These are phyloP conservation scores for Aaosphaeria arxii DNA, from an alignment of 2,329 filamentous ascomycete species.

Conservation along the genomic window DNA sequence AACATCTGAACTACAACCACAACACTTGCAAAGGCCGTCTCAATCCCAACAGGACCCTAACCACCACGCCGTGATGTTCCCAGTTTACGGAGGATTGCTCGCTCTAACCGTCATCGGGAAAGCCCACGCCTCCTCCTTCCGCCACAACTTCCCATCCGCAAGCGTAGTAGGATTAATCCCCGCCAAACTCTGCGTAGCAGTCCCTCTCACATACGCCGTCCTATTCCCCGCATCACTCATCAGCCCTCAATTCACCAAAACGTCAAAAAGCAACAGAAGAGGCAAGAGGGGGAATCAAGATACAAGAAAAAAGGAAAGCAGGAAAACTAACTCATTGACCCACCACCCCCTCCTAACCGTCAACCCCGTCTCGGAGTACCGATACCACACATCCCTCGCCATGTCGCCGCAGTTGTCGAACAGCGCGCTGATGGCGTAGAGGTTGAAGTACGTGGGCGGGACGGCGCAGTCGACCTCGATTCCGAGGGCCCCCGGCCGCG, in stretches of 20 bases:
- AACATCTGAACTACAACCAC: too few species aligned
- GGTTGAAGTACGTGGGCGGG: constrained; percentile 12
- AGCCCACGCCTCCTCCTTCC: constrained; percentile 10
- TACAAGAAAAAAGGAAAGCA: neutral
- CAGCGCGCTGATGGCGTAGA: constrained; percentile 12
- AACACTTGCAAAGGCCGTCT: too few species aligned
- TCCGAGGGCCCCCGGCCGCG: constrained; percentile 3
- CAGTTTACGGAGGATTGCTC: neutral
- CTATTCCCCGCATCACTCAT: constrained; percentile 1
- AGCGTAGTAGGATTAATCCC: constrained; percentile 8
- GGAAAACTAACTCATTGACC: constrained; percentile 7
- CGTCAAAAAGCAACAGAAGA: neutral
- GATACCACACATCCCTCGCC: constrained; percentile 5
- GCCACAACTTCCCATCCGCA: constrained; percentile 10
- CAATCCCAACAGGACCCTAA: too few species aligned
- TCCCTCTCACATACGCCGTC: constrained; percentile 5
- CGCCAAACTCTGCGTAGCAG: constrained; percentile 5
- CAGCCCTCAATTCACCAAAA: neutral
- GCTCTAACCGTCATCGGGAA: constrained; percentile 1
- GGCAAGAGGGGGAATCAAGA: neutral
- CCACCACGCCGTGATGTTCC: too few species aligned
- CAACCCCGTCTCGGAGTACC: constrained; percentile 4
- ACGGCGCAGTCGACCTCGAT: constrained; percentile 5
- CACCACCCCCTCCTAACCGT: constrained; percentile 7
- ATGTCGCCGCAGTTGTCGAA: constrained; percentile 7